A percentile compares a stretch with the other conserved stretches of the same genome.
Evolutionary conservation across 1,139 yeast species (phyloP).

Genomic region (Candida tetrigidarum): DNA sequence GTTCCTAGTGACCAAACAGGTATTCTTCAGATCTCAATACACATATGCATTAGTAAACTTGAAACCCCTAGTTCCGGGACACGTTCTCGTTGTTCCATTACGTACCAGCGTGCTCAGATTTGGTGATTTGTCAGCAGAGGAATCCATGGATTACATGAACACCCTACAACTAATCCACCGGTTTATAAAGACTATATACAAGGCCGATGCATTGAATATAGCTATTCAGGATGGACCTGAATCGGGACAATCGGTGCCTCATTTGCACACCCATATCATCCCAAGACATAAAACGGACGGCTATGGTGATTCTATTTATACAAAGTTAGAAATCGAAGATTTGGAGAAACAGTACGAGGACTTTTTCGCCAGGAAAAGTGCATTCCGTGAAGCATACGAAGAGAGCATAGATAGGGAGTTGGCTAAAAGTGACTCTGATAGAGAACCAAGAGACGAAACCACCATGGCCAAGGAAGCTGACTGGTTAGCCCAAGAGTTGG

Average conservation of each 20-base stretch:
- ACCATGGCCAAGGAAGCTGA: slow-evolving; percentile 71
- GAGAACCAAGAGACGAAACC: slow-evolving; percentile 59
- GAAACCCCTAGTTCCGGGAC: slow-evolving; percentile 92
- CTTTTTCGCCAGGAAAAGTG: slow-evolving; percentile 31
- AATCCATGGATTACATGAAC: slow-evolving; percentile 75
- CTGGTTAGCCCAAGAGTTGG: slow-evolving; percentile 48
- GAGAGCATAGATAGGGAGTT: slow-evolving; percentile 27
- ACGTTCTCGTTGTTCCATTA: slow-evolving; percentile 82
- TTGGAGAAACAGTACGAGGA: slow-evolving; percentile 35
- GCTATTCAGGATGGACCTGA: slow-evolving; percentile 97
- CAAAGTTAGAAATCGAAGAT: slow-evolving; percentile 53
- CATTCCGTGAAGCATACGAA: slow-evolving; percentile 19
- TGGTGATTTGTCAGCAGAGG: slow-evolving; percentile 70
- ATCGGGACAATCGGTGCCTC: slow-evolving; percentile 95
- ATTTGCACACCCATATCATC: slow-evolving; percentile 88
- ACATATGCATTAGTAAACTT: slow-evolving; percentile 86
- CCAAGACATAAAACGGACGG: slow-evolving; percentile 74
- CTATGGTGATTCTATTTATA: slow-evolving; percentile 64
- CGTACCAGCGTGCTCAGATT: slow-evolving; percentile 62
- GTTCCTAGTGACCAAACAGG: slow-evolving; percentile 67
- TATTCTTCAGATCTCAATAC: slow-evolving; percentile 55
- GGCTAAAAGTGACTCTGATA: slow-evolving; percentile 35
- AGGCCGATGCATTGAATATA: slow-evolving; percentile 82
- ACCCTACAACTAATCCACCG: slow-evolving; percentile 74
- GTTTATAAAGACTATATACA: slow-evolving; percentile 64